Base-by-base conservation (phyloP, 345 rosid genomes). In the Lepidium aucheri region DNA sequence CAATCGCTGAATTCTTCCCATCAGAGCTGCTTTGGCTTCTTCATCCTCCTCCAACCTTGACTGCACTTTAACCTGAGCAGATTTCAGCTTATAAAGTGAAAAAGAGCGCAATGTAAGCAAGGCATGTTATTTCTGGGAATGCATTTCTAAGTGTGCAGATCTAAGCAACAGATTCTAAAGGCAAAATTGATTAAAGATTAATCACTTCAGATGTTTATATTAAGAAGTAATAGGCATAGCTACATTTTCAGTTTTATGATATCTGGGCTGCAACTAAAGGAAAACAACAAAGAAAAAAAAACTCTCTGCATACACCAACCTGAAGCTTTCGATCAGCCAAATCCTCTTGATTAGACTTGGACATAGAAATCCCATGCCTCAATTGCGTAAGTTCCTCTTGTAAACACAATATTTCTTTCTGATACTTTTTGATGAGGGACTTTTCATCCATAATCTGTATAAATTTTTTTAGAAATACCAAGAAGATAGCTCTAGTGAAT, bases 1-100 rank as follows among this genome's bases (percentile, higher is more conserved):
- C 57, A 95, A 68, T 74, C 94, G 85, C 77, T 95, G 99, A 56
- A 95, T 95, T 75, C 99, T 87, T 77, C 97, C 93, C 96, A 95
- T 89, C 45, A 95, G 85, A 74, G 99, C 99, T 68, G 91, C 96
- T 79, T 95, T 95, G 70, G 97, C 99, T 79, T 95, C 99, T 70
- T 95, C 99, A 73, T 95, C 99, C 56, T 95, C 99, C 76, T 95
- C 99, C 79, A 95, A 72, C 77, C 98, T 83, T 35, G 95, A 84
- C 59, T 87, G 99, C 89, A 87, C 86, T 82, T 95, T 95, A 79
- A 89, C 96, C 82, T 95, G 96, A 71, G 89, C 90, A 65, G 86
- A 97, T 79, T 88, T 97, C 77, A 95, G 71, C 93, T 85, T 65
- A 70, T 44, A 33, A 35, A 38, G 47, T 53, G 53, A 51, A 53